Evolutionary conservation across 2,329 filamentous ascomycete species (phyloP).

Genomic region (Zymoseptoria pseudotritici): DNA sequence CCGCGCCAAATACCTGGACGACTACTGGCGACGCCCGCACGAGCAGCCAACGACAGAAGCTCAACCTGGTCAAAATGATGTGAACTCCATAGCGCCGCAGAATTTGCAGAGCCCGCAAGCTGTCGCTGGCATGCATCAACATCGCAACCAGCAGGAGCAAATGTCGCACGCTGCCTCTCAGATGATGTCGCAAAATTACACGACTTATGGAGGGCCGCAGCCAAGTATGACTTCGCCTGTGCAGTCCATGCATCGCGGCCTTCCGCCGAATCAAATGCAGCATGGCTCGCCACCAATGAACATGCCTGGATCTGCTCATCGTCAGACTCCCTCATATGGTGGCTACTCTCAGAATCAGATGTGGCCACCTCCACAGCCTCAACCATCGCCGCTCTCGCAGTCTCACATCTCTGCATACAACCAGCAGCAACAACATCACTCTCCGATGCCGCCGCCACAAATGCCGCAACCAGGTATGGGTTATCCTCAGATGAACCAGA

Average conservation of each 20-base stretch:
- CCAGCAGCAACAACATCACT: conserved; percentile 40
- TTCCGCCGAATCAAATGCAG: conserved; percentile 53
- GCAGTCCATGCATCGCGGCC: conserved; percentile 55
- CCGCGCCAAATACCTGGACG: conserved; percentile 71
- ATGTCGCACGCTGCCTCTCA: conserved; percentile 45
- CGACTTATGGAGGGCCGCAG: conserved; percentile 64
- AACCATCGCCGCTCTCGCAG: conserved; percentile 41
- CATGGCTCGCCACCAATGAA: conserved; percentile 55
- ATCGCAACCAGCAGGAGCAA: conserved; percentile 47
- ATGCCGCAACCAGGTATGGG: conserved; percentile 40
- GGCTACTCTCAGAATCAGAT: conserved; percentile 40
- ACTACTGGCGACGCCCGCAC: conserved; percentile 74
- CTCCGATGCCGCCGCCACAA: conserved; percentile 43
- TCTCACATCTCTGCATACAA: conserved; percentile 42
- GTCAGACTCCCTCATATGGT: conserved; percentile 39
- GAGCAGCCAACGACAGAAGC: conserved; percentile 54
- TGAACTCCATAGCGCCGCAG: conserved; percentile 37
- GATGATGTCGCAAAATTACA: conserved; percentile 60
- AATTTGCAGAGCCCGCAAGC: conserved; percentile 41
- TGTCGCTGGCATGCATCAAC: conserved; percentile 48
- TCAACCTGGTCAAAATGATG: conserved; percentile 30
- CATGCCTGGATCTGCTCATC: conserved; percentile 33
- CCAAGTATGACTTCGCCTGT: conserved; percentile 63
- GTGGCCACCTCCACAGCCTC: conserved; percentile 43
- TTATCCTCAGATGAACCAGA: conserved; percentile 41